Conservation (phyloP, 108 stramenopile genomes). For the Schizochytrium sp. region DNA sequence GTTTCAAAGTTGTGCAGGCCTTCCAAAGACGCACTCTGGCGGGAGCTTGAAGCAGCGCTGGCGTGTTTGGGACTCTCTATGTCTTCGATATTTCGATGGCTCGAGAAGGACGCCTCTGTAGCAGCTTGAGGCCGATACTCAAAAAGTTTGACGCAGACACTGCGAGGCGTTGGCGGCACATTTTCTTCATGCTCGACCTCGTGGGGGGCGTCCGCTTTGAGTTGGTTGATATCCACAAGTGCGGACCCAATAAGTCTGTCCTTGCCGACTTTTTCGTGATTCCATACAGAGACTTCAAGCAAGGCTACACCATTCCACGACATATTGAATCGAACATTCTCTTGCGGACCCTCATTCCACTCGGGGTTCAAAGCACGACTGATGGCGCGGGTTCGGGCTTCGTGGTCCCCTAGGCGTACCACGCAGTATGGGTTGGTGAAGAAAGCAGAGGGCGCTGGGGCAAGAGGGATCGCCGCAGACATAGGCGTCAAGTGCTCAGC, state of each 20-base stretch:
- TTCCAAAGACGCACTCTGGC: no score
- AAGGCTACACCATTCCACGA: not conserved
- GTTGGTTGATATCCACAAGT: not conserved
- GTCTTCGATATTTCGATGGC: no score
- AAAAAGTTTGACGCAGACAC: not conserved
- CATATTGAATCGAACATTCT: not conserved
- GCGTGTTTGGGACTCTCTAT: no score
- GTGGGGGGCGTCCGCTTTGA: not conserved
- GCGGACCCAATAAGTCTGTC: not conserved
- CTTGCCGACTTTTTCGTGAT: not conserved
- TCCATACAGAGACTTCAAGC: not conserved
- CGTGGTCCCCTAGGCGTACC: not conserved
- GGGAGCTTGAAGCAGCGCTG: no score
- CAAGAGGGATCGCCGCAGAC: not conserved
- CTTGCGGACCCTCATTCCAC: conserved; percentile 5
- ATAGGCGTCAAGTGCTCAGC: not conserved
- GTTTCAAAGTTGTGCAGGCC: no score
- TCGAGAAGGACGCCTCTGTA: not conserved
- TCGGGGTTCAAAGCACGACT: not conserved
- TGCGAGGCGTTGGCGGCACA: not conserved
- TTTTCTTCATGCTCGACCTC: no score
- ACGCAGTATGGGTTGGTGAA: conserved; percentile 11
- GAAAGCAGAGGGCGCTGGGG: not conserved
- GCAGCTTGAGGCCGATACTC: not conserved
- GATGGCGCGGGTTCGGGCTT: not conserved